Conservation (phyloP, 805 yeast genomes). For the Myxozyma geophila region DNA sequence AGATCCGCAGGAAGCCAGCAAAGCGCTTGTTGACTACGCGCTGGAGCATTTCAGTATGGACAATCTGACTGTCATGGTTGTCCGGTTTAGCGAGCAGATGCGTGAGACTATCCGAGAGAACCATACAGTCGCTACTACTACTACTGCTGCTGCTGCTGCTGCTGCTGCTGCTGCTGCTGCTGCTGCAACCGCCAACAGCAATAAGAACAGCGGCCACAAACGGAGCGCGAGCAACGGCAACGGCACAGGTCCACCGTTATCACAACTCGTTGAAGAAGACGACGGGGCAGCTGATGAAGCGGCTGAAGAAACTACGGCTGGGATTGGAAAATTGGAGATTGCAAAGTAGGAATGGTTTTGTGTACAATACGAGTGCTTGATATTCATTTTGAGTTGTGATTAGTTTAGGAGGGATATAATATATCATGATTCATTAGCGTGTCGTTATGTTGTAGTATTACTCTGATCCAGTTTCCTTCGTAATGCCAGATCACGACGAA, state of each 20-base stretch:
- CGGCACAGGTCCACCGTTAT: background rate
- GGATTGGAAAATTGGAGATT: slow-evolving; percentile 6
- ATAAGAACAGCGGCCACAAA: background rate
- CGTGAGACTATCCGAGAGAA: slow-evolving; percentile 19
- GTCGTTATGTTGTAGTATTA: too few relatives aligned
- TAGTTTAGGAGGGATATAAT: too few relatives aligned
- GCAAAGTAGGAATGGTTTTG: background rate
- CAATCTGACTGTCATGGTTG: slow-evolving; percentile 91
- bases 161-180: background rate
- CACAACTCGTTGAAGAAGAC: background rate
- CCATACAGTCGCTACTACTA: slow-evolving; percentile 5
- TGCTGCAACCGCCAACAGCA: background rate
- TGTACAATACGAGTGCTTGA: background rate
- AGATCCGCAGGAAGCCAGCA: slow-evolving; percentile 42
- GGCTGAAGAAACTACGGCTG: slow-evolving; percentile 9
- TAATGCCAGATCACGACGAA: slow-evolving; percentile 16
- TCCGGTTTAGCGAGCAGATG: slow-evolving; percentile 43
- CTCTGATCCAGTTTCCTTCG: background rate
- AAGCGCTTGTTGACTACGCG: slow-evolving; percentile 52
- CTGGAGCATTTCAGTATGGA: slow-evolving; percentile 81
- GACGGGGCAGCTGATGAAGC: too few relatives aligned
- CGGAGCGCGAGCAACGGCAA: background rate
- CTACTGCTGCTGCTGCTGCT: background rate
- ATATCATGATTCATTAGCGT: too few relatives aligned
- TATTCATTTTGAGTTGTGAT: background rate